Base-by-base conservation (phyloP, 2,329 filamentous ascomycete species). In the Cercospora zeae-maydis region DNA sequence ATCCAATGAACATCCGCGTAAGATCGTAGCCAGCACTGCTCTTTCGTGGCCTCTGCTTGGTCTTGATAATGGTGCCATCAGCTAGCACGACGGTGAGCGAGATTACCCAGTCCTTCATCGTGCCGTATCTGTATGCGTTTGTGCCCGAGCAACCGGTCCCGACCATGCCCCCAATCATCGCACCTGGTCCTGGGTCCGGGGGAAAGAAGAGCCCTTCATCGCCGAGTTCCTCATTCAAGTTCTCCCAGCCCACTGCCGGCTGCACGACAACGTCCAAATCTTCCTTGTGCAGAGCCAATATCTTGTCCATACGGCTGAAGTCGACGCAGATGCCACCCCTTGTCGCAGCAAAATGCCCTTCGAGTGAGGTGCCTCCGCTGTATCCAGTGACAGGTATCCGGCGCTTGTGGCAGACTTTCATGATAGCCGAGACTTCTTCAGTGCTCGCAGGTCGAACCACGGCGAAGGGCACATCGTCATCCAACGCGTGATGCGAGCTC, bases 41-140 rank as follows among this genome's bases (percentile, higher is more conserved):
- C 81, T 96, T 97, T 69, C 92, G 85, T 10, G 92, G 92, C 54
- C 92, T 85, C 77, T 96, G 92, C 66, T 90, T 84, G 10, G 93
- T 97, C 81, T 93, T 93, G 78, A 97, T 88, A 57, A 96, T 78
- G 1, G 92, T 96, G 55, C 92, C 92, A 76, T 96, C 93, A 16
- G 92, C 92, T 71, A 96, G 83, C 10, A 96, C 92, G 3, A 96
- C 91, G 0, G 92, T 96, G 68, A 96, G 78, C 59, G 86, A 89
- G 21, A 96, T 79, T 11, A 96, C 93, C 92, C 92, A 96, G 74
- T 96, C 92, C 66, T 91, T 88, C 92, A 96, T 96, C 1, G 92
- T 96, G 66, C 92, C 93, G 75, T 96, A 96, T 62, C 92, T 84
- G 79, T 96, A 96, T 14, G 92, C 88, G 75, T 96, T 96, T 13